Evolutionary conservation across 257 asterid genomes (phyloP), one percentile per base, ranked within the genome.

Genomic region (Przewalskia tangutica): DNA sequence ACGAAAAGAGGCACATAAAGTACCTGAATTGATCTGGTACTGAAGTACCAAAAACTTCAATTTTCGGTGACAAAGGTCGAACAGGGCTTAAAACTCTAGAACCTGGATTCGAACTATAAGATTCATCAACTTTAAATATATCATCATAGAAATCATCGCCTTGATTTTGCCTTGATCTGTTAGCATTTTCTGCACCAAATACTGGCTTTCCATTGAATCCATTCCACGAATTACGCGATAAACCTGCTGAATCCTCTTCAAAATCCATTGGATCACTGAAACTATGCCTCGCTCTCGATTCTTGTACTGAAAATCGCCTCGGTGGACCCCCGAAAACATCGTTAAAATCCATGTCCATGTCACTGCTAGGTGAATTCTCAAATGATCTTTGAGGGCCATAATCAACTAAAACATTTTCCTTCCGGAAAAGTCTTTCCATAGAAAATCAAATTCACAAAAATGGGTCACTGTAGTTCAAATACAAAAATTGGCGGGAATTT

Each of bases 301-400:
- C 98, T 40, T 88, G 98, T 85, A 82, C 82, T 80, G 99, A 95
- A 55, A 81, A 90, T 16, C 98, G 91, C 91, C 92, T 82, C 1
- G 99, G 99, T 0, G 99, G 99, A 14, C 97, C 98, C 16, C 99
- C 99, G 42, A 93, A 95, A 1, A 95, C 99, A 67, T 95, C 98
- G 27, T 90, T 86, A 82, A 92, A 95, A 85, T 95, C 95, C 90
- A 85, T 65, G 8, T 87, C 97, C 7, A 90, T 81, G 81, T 77
- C 82, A 7, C 64, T 23, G 53, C 48, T 44, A 3, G 84, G 34
- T 20, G 91, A 80, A 64, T 42, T 82, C 4, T 58, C 82, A 32
- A 81, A 78, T 13, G 86, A 82, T 13, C 80, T 82, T 5, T 56
- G 82, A 50, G 84, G 79, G 81, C 82, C 81, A 36, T 73, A 82